Evolutionary conservation across 2,329 filamentous ascomycete species (phyloP), one percentile per base, ranked within the genome.

Genomic region (Phaeosphaeria sp.): DNA sequence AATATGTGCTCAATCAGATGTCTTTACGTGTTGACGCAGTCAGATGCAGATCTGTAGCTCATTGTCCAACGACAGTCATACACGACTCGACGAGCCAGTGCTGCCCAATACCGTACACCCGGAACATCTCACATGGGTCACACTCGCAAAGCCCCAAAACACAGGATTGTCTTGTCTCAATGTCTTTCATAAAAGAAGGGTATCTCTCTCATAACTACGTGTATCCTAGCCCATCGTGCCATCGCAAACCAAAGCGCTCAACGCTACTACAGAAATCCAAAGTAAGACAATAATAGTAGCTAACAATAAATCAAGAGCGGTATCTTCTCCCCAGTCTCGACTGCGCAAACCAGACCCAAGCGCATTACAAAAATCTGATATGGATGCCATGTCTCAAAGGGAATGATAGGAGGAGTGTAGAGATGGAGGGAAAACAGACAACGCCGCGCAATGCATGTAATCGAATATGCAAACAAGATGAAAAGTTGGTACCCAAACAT

Each of bases 201-300:
- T 50, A 50, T 50, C 48, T 50, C 33, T 50, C 48, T 50, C 48
- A 50, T 50, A 43, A 30, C 50, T 52, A 52, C 50, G n/a, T 52
- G 33, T 30, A 27, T 50, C 36, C 33, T 21, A n/a, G 18, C 42
- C 2, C 42, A 22, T 15, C n/a, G 9, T 41, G 11, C 20, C 18
- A 44, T 6, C 3, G 7, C 41, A 22, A 22, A 11, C 18, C 42
- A 22, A 44, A 44, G 42, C 18, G 42, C 42, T 44, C 42, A 44
- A 44, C 21, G 42, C 42, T 41, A 3, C 13, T 41, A 13, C 36
- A 41, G n/a, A 41, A 41, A 41, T 17, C 36, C 13, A 17, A 13
- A 41, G 15, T 17, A 41, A 41, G 15, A 41, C 25, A 9, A 27
- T 9, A 27, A 27, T 5, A 27, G n/a, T n/a, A 27, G 30, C 30